Conservation (phyloP, 257 asterid species). For the Prunella vulgaris region DNA sequence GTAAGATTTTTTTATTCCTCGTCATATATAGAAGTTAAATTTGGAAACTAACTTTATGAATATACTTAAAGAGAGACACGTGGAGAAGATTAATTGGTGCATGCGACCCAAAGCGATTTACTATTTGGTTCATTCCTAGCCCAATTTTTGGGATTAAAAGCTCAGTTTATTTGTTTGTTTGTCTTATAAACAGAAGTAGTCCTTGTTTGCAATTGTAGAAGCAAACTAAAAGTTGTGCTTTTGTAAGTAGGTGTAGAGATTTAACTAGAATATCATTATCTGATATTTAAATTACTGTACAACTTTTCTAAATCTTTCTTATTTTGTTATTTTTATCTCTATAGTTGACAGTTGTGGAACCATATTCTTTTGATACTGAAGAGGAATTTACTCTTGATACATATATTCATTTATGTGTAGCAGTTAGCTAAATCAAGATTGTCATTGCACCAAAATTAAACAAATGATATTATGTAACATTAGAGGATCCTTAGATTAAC, state of each 20-base stretch:
- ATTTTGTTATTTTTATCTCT: too few species aligned
- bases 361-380: too few species aligned
- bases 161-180: background rate
- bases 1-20: conserved; percentile 30
- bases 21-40: background rate
- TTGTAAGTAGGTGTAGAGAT: background rate
- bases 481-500: too few species aligned
- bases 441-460: too few species aligned
- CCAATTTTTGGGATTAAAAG: background rate
- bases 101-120: background rate
- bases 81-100: background rate
- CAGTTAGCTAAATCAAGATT: too few species aligned
- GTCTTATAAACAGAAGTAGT: background rate
- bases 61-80: background rate
- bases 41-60: background rate
- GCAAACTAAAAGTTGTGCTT: background rate
- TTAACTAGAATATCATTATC: too few species aligned
- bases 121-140: background rate
- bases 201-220: background rate
- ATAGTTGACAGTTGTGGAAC: too few species aligned
- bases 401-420: too few species aligned
- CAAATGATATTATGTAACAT: too few species aligned
- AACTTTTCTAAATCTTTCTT: too few species aligned
- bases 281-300: too few species aligned
- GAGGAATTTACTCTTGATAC: too few species aligned